Evolutionary conservation across 1,139 yeast species (phyloP), one percentile per base, ranked within the genome.

Genomic region (Pichia sp.): DNA sequence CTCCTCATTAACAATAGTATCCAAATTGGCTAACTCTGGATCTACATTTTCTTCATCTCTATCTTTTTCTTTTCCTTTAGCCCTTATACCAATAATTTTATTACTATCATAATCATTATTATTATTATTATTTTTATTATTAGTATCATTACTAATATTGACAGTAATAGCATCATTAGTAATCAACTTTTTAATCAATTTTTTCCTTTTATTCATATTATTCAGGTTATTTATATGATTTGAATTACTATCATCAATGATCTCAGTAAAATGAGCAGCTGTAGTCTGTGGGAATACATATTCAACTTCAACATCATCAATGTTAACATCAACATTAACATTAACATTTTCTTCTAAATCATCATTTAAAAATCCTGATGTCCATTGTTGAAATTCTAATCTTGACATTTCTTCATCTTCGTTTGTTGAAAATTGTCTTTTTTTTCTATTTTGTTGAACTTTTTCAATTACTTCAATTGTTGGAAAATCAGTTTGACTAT

Each of bases 1-100:
- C 3, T 85, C 86, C 39, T 81, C 85, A 50, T 80, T 77, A 6
- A 80, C 86, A 43, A 81, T 63, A 11, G 73, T 64, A 3, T 63
- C 48, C 54, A 32, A 68, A 30, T 52, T 70, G 2, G 75, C 76
- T 35, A 81, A 63, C 54, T 80, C 87, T 1, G 87, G 87, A 58
- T 81, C 87, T 38, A 80, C 82, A 23, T 66, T 71, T 31, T 62
- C 58, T 35, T 37, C 35, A 16, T 34, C 24, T 22, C n/a, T 27
- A 12, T 23, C 30, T 22, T 11, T 37, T 16, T 27, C 40, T 16
- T 7, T 9, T 3, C 20, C 30, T 3, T 16, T 20, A 27, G 3
- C 37, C 8, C 22, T 16, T 8, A n/a, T 4, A 24, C 32, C 41
- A 8, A n/a, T 25, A 11, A 22, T 26, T 22, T 26, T 35, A 11